phyloP scores from a whole-genome alignment of 495 filamentous ascomycete species.

The Hypoxylon fragiforme region DNA sequence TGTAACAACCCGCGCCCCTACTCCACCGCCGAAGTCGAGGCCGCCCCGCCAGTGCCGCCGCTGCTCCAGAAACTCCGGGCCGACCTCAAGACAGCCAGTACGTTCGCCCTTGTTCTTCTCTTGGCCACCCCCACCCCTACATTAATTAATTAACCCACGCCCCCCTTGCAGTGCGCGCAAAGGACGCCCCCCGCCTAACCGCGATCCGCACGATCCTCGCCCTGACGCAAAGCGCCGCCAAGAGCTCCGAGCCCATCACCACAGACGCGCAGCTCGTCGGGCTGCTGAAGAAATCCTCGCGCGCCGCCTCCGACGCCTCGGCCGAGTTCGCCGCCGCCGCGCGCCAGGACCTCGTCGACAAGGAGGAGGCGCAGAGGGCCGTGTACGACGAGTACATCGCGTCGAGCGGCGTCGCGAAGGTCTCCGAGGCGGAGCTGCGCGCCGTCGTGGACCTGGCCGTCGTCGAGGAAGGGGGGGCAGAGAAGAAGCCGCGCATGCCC shows the following conservation, averaged over 20 bases:
- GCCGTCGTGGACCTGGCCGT: conserved; percentile 41
- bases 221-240: conserved; percentile 59
- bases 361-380: conserved; percentile 53
- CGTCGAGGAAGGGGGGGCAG: conserved; percentile 38
- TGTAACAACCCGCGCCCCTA: conserved; percentile 38
- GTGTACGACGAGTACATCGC: conserved; percentile 55
- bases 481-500: conserved; percentile 19
- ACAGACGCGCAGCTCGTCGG: conserved; percentile 60
- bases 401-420: conserved; percentile 45
- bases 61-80: conserved; percentile 52
- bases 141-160: neutral
- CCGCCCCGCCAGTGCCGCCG: conserved; percentile 38
- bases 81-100: conserved; percentile 60
- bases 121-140: neutral
- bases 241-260: conserved; percentile 55
- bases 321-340: conserved; percentile 54
- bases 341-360: conserved; percentile 57
- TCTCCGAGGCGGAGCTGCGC: conserved; percentile 47
- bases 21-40: no score
- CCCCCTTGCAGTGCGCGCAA: conserved; percentile 49
- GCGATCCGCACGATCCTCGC: conserved; percentile 59
- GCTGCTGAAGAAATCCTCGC: conserved; percentile 52
- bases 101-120: neutral
- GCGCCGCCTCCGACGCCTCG: conserved; percentile 44
- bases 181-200: conserved; percentile 56